Percentiles rank a stretch among this genome's conserved stretches.
Conservation (phyloP, 2,329 filamentous ascomycete species). For the Botrytis paeoniae region DNA sequence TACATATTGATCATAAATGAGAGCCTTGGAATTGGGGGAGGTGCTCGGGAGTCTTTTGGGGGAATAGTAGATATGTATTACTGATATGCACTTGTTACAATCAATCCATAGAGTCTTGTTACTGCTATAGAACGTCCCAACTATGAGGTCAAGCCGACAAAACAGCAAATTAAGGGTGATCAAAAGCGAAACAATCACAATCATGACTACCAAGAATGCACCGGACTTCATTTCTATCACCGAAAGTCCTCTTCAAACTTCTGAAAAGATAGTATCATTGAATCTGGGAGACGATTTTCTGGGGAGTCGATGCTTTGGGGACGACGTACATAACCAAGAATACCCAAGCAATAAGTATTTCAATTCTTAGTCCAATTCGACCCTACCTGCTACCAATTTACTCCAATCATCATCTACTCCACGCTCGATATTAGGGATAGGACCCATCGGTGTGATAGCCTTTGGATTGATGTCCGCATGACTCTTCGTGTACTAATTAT, state of each 20-base stretch:
- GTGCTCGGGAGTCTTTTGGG: too few species aligned
- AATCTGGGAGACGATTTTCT: background rate
- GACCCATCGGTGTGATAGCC: conserved; percentile 79
- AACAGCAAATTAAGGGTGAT: background rate
- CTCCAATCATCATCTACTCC: conserved; percentile 44
- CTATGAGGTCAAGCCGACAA: background rate
- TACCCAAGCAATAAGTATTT: conserved; percentile 41
- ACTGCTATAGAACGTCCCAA: background rate
- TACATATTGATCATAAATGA: background rate
- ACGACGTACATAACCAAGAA: background rate
- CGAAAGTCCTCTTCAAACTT: background rate
- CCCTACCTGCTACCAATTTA: conserved; percentile 77
- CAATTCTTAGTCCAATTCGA: conserved; percentile 77
- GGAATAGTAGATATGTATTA: background rate
- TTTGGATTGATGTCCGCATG: conserved; percentile 63
- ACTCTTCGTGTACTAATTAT: conserved; percentile 83
- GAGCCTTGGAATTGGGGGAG: too few species aligned
- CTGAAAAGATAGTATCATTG: background rate
- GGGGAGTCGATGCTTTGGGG: background rate
- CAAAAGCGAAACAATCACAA: background rate
- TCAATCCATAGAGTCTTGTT: background rate
- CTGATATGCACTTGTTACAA: background rate
- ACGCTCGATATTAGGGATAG: conserved; percentile 75
- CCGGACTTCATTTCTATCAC: background rate
- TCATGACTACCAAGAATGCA: background rate